Evolutionary conservation across 129 eudicot species (phyloP).

Genomic region (Flaveria ramosissima): DNA sequence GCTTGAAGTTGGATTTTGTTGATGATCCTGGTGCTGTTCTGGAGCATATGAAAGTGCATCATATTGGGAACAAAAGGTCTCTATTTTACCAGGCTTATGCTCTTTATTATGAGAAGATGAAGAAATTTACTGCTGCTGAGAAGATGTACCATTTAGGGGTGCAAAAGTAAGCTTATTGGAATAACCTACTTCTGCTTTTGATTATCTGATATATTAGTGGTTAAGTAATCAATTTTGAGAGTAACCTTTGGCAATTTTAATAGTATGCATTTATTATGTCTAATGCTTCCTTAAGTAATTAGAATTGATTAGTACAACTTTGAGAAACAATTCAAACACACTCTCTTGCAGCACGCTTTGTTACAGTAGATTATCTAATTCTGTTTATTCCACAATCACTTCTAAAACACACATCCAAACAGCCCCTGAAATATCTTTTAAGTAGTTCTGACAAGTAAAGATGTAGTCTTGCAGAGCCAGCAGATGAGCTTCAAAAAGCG

Average conservation of each 20-base stretch:
- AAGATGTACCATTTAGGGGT: slow-evolving; percentile 83
- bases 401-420: slow-evolving; percentile 12
- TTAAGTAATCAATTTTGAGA: background rate
- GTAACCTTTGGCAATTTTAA: background rate
- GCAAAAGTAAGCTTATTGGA: slow-evolving; percentile 61
- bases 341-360: background rate
- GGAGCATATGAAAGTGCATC: slow-evolving; percentile 65
- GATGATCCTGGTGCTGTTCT: slow-evolving; percentile 79
- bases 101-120: slow-evolving; percentile 82
- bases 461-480: slow-evolving; percentile 91
- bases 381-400: background rate
- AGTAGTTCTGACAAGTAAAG: slow-evolving; percentile 21
- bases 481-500: slow-evolving; percentile 77
- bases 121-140: slow-evolving; percentile 81
- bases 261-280: background rate
- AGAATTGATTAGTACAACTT: background rate
- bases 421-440: too few relatives aligned
- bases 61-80: slow-evolving; percentile 66
- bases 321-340: background rate
- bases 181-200: background rate
- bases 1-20: slow-evolving; percentile 86
- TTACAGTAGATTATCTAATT: background rate
- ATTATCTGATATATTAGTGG: background rate
- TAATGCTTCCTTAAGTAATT: background rate
- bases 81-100: slow-evolving; percentile 92